Evolutionary conservation across 768 basidiomycete genomes (phyloP).

Genomic region (Neoboletus subvelutipes): DNA sequence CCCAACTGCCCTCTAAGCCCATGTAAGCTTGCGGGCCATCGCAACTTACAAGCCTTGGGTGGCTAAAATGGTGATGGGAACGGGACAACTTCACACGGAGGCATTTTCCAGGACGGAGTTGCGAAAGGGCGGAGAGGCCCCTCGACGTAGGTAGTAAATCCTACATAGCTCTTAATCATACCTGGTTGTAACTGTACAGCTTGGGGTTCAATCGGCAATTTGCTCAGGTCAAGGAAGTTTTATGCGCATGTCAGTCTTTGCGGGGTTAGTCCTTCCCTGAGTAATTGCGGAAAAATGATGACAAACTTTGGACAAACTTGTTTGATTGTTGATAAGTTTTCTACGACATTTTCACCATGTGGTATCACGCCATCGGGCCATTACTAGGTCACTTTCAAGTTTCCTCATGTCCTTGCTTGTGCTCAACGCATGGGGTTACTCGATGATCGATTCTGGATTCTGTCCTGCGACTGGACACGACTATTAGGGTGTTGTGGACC

Average conservation of each 20-base stretch:
- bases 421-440: background rate
- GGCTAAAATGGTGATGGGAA: background rate
- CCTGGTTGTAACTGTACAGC: background rate
- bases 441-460: background rate
- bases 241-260: too few relatives aligned
- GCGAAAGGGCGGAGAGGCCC: background rate
- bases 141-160: background rate
- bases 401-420: background rate
- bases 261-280: too few relatives aligned
- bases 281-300: too few relatives aligned
- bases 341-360: too few relatives aligned
- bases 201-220: background rate
- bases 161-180: background rate
- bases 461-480: background rate
- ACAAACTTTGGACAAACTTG: too few relatives aligned
- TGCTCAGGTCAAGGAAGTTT: background rate
- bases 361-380: too few relatives aligned
- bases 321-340: too few relatives aligned
- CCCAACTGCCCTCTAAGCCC: slow-evolving; percentile 87
- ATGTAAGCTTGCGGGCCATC: slow-evolving; percentile 48
- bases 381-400: too few relatives aligned
- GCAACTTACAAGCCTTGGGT: background rate
- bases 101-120: background rate
- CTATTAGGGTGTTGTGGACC: too few relatives aligned
- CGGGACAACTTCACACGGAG: too few relatives aligned